phyloP scores from a whole-genome alignment of 2,329 filamentous ascomycete genomes.

The Colletotrichum graminicola region DNA sequence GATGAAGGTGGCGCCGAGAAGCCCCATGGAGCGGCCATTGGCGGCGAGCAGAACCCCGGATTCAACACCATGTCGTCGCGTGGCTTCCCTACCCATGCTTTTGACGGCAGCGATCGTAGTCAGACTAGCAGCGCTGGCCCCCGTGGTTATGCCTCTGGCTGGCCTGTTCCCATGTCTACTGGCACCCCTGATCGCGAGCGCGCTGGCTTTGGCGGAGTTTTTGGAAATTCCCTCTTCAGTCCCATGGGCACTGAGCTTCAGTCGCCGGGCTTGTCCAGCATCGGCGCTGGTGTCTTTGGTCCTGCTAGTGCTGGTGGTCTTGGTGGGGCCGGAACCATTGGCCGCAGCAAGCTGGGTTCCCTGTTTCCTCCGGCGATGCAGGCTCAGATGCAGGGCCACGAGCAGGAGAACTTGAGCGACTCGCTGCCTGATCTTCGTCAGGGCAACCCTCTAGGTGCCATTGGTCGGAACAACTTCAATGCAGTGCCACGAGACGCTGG shows the following conservation, averaged over 20 bases:
- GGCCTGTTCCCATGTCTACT: slow-evolving; percentile 70
- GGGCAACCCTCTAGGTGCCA: slow-evolving; percentile 73
- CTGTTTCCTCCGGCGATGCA: slow-evolving; percentile 92
- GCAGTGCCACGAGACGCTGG: slow-evolving; percentile 68
- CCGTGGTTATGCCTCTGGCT: slow-evolving; percentile 77
- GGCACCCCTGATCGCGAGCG: slow-evolving; percentile 77
- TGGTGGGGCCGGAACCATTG: slow-evolving; percentile 73
- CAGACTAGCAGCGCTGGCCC: slow-evolving; percentile 91
- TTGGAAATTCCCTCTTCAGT: slow-evolving; percentile 85
- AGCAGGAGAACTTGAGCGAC: slow-evolving; percentile 72
- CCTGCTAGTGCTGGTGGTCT: slow-evolving; percentile 66
- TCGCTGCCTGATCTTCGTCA: slow-evolving; percentile 71
- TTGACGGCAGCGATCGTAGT: slow-evolving; percentile 87
- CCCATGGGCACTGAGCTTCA: slow-evolving; percentile 79
- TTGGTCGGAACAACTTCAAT: slow-evolving; percentile 72
- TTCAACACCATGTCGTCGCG: slow-evolving; percentile 67
- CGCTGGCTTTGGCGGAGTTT: slow-evolving; percentile 66
- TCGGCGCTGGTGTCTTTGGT: slow-evolving; percentile 78
- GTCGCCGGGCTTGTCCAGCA: slow-evolving; percentile 73
- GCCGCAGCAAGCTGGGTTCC: slow-evolving; percentile 86
- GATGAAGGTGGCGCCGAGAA: slow-evolving; percentile 65
- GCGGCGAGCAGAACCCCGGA: slow-evolving; percentile 58
- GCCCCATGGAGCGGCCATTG: slow-evolving; percentile 63
- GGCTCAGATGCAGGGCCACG: slow-evolving; percentile 84
- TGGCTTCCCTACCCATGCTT: slow-evolving; percentile 63